Base-by-base conservation (phyloP, 129 eudicot species). In the Daucus carota region DNA sequence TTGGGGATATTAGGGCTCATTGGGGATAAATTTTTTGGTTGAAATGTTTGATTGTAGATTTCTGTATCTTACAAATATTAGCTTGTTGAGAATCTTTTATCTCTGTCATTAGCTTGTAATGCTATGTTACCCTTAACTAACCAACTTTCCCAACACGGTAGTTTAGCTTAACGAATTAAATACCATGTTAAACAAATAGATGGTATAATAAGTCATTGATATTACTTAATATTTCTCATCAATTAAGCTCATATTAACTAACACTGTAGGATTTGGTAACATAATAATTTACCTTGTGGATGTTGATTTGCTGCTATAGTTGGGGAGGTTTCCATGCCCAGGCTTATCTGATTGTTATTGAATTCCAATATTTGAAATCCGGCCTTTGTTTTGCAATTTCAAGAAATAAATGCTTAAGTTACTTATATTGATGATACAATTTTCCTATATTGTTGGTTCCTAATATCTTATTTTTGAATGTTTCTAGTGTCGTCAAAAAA, bases 381-480 rank as follows among this genome's bases (percentile, higher is more conserved):
- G 36, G 33, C 38, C 17, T 28, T 29, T 62, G 18, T 62, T 29
- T 62, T 1, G 2, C 18, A 57, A 26, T 13, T 9, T 8, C 2
- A 47, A 48, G 0, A 48, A 48, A 18, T 48, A 8, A 16, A n/a
- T 18, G 57, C 57, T 0, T 48, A 18, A 18, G 24, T 5, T 18
- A 48, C 33, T 8, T 32, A 22, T 63, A 12, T 29, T 60, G 45
- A 20, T 79, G 9, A 41, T 46, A 9, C 59, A 2, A 33, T 59
- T 67, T 76, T 34, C 48, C 40, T 18, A 9, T 18, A 22, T 13
- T 71, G 3, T 6, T 71, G 29, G 24, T 43, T 26, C 14, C 31
- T 71, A 31, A 71, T 11, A 60, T 36, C 26, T 72, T 75, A 24
- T 5, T 45, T 34, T 70, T 83, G 14, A 43, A 57, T 72, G 42